These are phyloP conservation scores for Chlorencoelia australis DNA, from an alignment of 2,329 filamentous ascomycete genomes.

Conservation along the genomic window DNA sequence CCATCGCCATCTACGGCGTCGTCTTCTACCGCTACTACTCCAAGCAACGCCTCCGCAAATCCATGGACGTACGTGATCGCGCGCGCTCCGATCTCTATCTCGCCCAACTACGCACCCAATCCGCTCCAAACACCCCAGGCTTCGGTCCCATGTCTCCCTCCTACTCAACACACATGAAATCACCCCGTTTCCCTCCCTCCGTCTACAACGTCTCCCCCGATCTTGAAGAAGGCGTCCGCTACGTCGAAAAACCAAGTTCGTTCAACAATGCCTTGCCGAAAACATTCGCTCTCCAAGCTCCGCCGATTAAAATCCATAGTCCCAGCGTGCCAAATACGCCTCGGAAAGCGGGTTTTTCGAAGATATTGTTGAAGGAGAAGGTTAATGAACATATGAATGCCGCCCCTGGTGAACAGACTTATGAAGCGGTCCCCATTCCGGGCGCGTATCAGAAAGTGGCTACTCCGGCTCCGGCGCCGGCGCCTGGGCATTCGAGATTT, in stretches of 20 bases:
- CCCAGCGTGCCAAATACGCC: slow-evolving; percentile 60
- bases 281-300: slow-evolving; percentile 79
- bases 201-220: slow-evolving; percentile 43
- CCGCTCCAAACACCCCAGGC: slow-evolving; percentile 88
- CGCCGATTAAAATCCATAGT: slow-evolving; percentile 66
- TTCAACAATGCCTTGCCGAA: slow-evolving; percentile 44
- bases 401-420: slow-evolving; percentile 72
- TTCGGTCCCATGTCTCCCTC: slow-evolving; percentile 62
- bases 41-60: slow-evolving; percentile 90
- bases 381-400: slow-evolving; percentile 54
- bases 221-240: slow-evolving; percentile 41
- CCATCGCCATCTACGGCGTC: slow-evolving; percentile 84
- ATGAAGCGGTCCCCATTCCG: slow-evolving; percentile 80
- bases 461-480: slow-evolving; percentile 36
- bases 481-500: slow-evolving; percentile 28
- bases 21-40: slow-evolving; percentile 97
- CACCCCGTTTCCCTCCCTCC: slow-evolving; percentile 50
- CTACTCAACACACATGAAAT: slow-evolving; percentile 30
- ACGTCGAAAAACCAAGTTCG: slow-evolving; percentile 46
- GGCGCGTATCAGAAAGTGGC: slow-evolving; percentile 60
- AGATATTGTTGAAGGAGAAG: slow-evolving; percentile 19
- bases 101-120: slow-evolving; percentile 72
- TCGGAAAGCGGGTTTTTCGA: neutral
- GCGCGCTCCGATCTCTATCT: slow-evolving; percentile 94
- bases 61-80: slow-evolving; percentile 91